phyloP scores from a whole-genome alignment of 106 monocot genomes.

The Cymbidium sinense region DNA sequence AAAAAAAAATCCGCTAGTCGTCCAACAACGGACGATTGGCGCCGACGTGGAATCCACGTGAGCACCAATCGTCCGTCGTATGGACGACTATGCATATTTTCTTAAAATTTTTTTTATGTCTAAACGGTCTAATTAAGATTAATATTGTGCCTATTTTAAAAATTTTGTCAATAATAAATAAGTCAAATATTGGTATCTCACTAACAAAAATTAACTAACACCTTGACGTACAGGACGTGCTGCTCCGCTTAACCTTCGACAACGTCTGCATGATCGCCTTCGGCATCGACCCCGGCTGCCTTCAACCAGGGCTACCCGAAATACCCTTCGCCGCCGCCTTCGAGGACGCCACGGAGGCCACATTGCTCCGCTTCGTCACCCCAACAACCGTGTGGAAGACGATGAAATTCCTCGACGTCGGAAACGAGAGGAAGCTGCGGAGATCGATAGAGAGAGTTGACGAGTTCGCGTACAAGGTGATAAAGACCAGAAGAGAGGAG shows the following conservation, averaged over 20 bases:
- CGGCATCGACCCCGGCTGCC: conserved; percentile 86
- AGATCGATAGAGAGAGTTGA: conserved; percentile 45
- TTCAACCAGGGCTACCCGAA: conserved; percentile 59
- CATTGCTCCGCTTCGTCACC: conserved; percentile 62
- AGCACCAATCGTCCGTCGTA: no score
- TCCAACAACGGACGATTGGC: no score
- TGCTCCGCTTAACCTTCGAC: conserved; percentile 91
- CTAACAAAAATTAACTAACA: not conserved
- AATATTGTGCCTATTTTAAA: no score
- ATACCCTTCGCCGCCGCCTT: conserved; percentile 87
- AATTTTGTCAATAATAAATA: no score
- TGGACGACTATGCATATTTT: no score
- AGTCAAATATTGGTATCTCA: no score
- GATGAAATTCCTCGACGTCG: conserved; percentile 33
- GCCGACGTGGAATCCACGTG: no score
- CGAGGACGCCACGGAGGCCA: conserved; percentile 91
- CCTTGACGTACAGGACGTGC: conserved; percentile 43
- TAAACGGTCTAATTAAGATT: no score
- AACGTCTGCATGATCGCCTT: conserved; percentile 98
- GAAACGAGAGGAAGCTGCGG: conserved; percentile 46
- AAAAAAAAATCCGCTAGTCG: no score
- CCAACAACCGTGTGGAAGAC: conserved; percentile 70
- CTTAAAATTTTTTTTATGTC: no score
- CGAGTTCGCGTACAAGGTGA: conserved; percentile 78
- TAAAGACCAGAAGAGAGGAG: conserved; percentile 58